phyloP scores from a whole-genome alignment of 495 filamentous ascomycete genomes.

The Collariella sp. region DNA sequence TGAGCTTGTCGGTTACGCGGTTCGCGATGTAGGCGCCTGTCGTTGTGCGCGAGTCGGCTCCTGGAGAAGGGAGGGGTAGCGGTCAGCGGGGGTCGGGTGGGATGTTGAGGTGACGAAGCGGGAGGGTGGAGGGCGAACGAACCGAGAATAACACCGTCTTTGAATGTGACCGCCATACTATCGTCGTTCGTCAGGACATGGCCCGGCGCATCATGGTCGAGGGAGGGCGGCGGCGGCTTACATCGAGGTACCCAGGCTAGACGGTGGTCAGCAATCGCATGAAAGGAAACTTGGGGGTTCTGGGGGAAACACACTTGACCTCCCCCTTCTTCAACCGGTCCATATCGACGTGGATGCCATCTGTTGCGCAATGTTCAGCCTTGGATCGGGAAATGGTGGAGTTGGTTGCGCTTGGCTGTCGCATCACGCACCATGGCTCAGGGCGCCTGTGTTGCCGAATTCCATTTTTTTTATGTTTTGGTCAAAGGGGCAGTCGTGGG shows the following conservation, averaged over 20 bases:
- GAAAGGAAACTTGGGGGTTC: not conserved
- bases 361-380: constrained; percentile 40
- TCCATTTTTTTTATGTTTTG: constrained; percentile 37
- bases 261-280: constrained; percentile 16
- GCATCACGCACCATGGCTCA: constrained; percentile 56
- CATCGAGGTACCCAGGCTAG: constrained; percentile 94
- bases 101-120: not conserved
- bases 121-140: constrained; percentile 12
- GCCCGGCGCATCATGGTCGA: constrained; percentile 4
- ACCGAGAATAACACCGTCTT: constrained; percentile 90
- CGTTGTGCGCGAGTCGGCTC: constrained; percentile 96
- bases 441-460: constrained; percentile 56
- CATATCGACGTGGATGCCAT: constrained; percentile 99
- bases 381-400: constrained; percentile 1
- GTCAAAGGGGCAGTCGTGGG: not conserved
- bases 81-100: not conserved
- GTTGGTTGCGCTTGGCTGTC: constrained; percentile 10
- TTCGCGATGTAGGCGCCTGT: constrained; percentile 98
- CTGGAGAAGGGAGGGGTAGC: constrained; percentile 23
- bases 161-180: constrained; percentile 93
- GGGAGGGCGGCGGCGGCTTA: constrained; percentile 41
- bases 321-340: constrained; percentile 54
- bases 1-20: constrained; percentile 97
- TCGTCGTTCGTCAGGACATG: constrained; percentile 15
- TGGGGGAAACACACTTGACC: constrained; percentile 57